These are phyloP conservation scores for Berberis thunbergii DNA, from an alignment of 164 flowering plant species.

Conservation along the genomic window DNA sequence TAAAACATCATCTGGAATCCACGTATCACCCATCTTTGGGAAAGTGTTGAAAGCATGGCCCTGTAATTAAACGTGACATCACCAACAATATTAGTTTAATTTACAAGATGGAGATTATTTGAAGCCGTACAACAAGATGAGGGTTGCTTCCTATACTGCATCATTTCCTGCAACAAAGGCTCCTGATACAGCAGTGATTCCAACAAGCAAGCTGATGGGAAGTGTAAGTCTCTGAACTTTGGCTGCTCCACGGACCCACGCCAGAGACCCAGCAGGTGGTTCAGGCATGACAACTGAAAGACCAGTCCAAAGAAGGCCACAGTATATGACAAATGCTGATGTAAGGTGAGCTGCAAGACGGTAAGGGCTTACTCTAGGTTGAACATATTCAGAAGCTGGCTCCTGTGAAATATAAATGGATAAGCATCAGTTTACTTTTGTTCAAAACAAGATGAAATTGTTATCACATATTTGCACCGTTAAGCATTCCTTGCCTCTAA, in stretches of 20 bases:
- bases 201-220: slow-evolving; percentile 75
- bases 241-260: slow-evolving; percentile 89
- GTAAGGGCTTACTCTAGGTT: slow-evolving; percentile 96
- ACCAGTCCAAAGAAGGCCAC: slow-evolving; percentile 91
- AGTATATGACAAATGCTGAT: slow-evolving; percentile 83
- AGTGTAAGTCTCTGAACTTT: slow-evolving; percentile 68
- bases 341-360: slow-evolving; percentile 94
- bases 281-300: slow-evolving; percentile 97
- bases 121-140: too few relatives aligned
- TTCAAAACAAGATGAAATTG: too few relatives aligned
- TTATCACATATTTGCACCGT: too few relatives aligned
- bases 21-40: slow-evolving; percentile 93
- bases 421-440: too few relatives aligned
- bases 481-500: slow-evolving; percentile 46
- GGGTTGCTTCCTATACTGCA: slow-evolving; percentile 47
- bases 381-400: slow-evolving; percentile 54
- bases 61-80: slow-evolving; percentile 23
- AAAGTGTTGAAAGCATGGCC: slow-evolving; percentile 92
- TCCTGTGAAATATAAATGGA: slow-evolving; percentile 30
- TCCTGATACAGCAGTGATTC: slow-evolving; percentile 83
- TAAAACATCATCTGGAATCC: slow-evolving; percentile 83
- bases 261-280: slow-evolving; percentile 74
- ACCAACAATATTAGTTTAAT: not conserved
- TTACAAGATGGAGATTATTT: too few relatives aligned
- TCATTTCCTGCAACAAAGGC: slow-evolving; percentile 99